Evolutionary conservation across 2,329 filamentous ascomycete genomes (phyloP), one percentile per base, ranked within the genome.

Genomic region (Didymella keratinophila): DNA sequence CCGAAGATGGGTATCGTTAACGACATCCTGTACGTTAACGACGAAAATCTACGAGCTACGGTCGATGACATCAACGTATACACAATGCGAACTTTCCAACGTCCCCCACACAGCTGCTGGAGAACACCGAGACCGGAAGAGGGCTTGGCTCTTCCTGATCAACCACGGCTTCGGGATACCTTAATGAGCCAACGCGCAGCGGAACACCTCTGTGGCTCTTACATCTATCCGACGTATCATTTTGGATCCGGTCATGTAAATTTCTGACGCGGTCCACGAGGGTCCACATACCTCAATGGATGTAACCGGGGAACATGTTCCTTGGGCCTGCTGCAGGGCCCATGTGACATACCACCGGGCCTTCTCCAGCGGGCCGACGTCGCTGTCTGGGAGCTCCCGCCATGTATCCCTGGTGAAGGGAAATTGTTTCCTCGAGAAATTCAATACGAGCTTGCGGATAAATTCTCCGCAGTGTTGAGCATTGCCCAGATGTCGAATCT

Each of bases 331-430:
- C 27, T 47, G 11, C 27, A 43, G 44, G 41, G 39, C 25, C 23
- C 25, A 44, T 45, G 56, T 49, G 25, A 41, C n/a, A 36, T 20
- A 16, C 27, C n/a, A 54, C 51, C 56, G 56, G 56, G 25, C 56
- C 45, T 58, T 54, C 27, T 58, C 7, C 7, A 43, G 41, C 56
- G 50, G 56, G 39, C 46, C 50, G 46, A 58, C 21, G 11, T 36
- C 50, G 51, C 53, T 21, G 11, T 28, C 27, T 46, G 45, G 56
- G 30, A 18, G 25, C 44, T 58, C 45, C 50, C 56, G 56, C 25
- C 28, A 12, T 45, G 18, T n/a, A 12, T 50, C 37, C 39, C n/a
- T 12, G 25, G 9, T 16, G 10, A 12, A 18, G 39, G 50, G 56
- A 49, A 27, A 42, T n/a, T 20, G 27, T 46, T 28, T 32, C 46